phyloP scores from a whole-genome alignment of 2,329 filamentous ascomycete genomes.

The Colletotrichum destructivum region DNA sequence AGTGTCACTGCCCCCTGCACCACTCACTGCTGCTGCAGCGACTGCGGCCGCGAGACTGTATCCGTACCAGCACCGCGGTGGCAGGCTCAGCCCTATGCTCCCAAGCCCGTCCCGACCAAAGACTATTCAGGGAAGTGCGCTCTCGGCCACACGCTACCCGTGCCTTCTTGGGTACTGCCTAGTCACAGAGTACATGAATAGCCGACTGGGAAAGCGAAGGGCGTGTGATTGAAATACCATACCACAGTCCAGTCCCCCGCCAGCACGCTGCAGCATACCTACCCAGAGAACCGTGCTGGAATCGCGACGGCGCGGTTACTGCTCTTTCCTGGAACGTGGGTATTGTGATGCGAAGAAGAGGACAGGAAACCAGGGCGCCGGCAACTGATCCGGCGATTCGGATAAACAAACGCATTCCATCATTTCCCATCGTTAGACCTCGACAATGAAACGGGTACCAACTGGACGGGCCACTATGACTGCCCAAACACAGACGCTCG shows the following conservation, averaged over 20 bases:
- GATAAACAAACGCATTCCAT: neutral
- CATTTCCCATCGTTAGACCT: neutral
- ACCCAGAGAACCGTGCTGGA: too few relatives aligned
- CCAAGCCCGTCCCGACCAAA: constrained; percentile 23
- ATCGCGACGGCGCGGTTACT: neutral
- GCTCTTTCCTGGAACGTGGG: neutral
- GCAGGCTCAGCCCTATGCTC: constrained; percentile 40
- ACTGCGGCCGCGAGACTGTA: neutral
- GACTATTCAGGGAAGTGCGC: constrained; percentile 20
- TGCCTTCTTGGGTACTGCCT: neutral
- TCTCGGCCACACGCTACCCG: constrained; percentile 23
- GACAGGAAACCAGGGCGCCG: constrained; percentile 13
- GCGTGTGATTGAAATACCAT: neutral
- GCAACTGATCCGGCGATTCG: constrained; percentile 23
- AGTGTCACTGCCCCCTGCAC: neutral
- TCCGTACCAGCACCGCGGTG: constrained; percentile 15
- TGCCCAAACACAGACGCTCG: neutral
- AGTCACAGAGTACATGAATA: neutral
- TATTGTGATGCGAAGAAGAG: neutral
- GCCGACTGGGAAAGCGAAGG: neutral
- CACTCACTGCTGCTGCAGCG: neutral
- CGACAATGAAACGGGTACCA: neutral
- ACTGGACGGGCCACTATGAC: neutral
- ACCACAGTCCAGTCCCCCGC: neutral
- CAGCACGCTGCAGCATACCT: neutral